phyloP scores from a whole-genome alignment of 805 yeast species.

The Cyberlindnera mississippiensis region DNA sequence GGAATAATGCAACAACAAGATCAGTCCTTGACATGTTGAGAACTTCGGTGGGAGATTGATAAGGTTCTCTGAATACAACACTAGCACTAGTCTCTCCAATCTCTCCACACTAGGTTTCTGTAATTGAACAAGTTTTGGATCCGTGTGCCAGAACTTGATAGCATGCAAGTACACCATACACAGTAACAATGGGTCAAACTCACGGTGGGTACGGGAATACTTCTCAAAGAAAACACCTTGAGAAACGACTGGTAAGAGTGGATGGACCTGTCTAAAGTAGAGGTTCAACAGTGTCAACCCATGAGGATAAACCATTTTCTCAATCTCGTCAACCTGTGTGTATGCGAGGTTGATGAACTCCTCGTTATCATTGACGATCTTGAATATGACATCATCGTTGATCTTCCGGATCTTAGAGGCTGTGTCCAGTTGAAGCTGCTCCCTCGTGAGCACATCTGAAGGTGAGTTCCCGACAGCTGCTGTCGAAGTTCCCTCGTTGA shows the following conservation, averaged over 20 bases:
- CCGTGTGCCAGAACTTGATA: slow-evolving; percentile 26
- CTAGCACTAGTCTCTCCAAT: slow-evolving; percentile 26
- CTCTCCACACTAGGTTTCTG: slow-evolving; percentile 23
- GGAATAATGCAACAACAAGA: slow-evolving; percentile 30
- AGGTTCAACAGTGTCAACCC: slow-evolving; percentile 22
- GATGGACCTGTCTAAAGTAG: slow-evolving; percentile 27
- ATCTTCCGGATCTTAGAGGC: slow-evolving; percentile 23
- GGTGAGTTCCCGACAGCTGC: slow-evolving; percentile 9
- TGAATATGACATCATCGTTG: slow-evolving; percentile 23
- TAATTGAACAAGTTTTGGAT: slow-evolving; percentile 8
- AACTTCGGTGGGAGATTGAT: slow-evolving; percentile 29
- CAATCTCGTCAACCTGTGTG: slow-evolving; percentile 29
- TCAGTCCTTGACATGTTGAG: slow-evolving; percentile 37
- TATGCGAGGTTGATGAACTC: slow-evolving; percentile 25
- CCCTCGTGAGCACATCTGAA: slow-evolving; percentile 11
- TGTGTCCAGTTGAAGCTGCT: slow-evolving; percentile 15
- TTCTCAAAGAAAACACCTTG: slow-evolving; percentile 27
- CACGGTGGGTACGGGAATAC: slow-evolving; percentile 28
- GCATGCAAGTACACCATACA: slow-evolving; percentile 28
- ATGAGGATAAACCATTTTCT: slow-evolving; percentile 24
- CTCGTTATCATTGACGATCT: slow-evolving; percentile 26
- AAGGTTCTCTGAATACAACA: slow-evolving; percentile 26
- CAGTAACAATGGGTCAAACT: slow-evolving; percentile 29
- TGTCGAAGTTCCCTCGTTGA: slow-evolving; percentile 1
- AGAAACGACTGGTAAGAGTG: slow-evolving; percentile 26